A percentile compares a stretch with the other conserved stretches of the same genome.
Evolutionary conservation across 352 stramenopile genomes (phyloP).

Genomic region (Globisporangium nagaii): DNA sequence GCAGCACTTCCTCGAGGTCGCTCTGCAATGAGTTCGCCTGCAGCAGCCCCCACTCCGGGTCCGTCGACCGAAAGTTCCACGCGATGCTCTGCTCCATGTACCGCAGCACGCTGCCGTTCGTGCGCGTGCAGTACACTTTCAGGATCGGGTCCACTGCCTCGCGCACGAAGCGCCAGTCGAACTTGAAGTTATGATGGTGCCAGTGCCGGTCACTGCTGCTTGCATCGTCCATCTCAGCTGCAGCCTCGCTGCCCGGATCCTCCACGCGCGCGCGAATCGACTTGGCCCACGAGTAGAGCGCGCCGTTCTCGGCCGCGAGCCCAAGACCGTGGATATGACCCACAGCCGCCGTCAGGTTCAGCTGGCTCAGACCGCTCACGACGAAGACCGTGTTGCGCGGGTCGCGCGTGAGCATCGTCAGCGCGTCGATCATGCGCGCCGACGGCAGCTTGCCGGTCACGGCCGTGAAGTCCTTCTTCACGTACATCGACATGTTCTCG

Average conservation of each 20-base stretch:
- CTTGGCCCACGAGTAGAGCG: conserved; percentile 88
- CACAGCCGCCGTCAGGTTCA: conserved; percentile 89
- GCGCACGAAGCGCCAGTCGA: conserved; percentile 91
- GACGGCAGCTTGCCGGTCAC: conserved; percentile 92
- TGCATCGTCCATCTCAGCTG: conserved; percentile 12
- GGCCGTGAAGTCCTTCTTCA: conserved; percentile 94
- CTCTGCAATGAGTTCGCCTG: conserved; percentile 92
- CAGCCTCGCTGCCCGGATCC: conserved; percentile 9
- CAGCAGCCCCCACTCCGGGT: conserved; percentile 95
- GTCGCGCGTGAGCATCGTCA: conserved; percentile 88
- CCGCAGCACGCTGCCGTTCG: conserved; percentile 93
- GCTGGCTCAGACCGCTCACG: conserved; percentile 91
- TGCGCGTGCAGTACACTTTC: conserved; percentile 93
- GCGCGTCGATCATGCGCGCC: conserved; percentile 80
- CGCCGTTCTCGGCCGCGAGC: conserved; percentile 93
- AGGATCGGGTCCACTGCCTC: conserved; percentile 90
- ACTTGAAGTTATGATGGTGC: conserved; percentile 78
- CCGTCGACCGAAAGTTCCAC: conserved; percentile 96
- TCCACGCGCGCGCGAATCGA: conserved; percentile 45
- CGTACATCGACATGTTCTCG: conserved; percentile 92
- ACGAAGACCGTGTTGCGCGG: conserved; percentile 96
- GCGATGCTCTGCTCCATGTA: conserved; percentile 93
- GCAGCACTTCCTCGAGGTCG: conserved; percentile 77
- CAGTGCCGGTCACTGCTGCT: conserved; percentile 42
- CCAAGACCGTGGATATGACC: conserved; percentile 91